phyloP scores from a whole-genome alignment of 2,329 filamentous ascomycete species.

The Venturia asperata region DNA sequence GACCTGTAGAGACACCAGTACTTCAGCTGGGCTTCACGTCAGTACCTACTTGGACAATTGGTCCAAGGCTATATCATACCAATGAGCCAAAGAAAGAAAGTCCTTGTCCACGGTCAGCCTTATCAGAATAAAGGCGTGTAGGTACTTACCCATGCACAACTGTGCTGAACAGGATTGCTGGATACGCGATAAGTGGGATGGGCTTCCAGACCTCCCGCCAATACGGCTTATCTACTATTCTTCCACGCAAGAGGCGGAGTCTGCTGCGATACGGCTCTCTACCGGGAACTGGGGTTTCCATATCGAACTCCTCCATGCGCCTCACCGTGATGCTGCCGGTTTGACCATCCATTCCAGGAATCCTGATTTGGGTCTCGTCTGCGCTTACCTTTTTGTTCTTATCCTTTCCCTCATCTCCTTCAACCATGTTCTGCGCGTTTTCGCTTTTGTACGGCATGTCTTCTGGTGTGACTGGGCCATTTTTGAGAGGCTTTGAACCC shows the following conservation, averaged over 20 bases:
- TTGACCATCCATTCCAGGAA: not conserved
- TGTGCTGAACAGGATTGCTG: conserved; percentile 9
- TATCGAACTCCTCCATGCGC: not conserved
- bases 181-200: conserved; percentile 6
- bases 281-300: not conserved
- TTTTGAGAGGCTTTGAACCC: not conserved
- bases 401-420: conserved; percentile 23
- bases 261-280: conserved; percentile 23
- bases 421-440: conserved; percentile 23
- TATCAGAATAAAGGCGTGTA: not conserved
- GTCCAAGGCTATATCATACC: conserved; percentile 28
- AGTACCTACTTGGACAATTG: conserved; percentile 21
- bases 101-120: not conserved
- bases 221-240: conserved; percentile 27
- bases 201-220: conserved; percentile 33
- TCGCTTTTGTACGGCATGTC: conserved; percentile 25
- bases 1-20: conserved; percentile 65
- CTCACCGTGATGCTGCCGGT: not conserved
- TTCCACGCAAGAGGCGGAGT: conserved; percentile 29
- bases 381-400: not conserved
- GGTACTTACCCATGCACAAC: conserved; percentile 22
- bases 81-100: conserved; percentile 35
- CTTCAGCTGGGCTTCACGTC: not conserved
- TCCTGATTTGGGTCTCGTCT: not conserved
- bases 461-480: conserved; percentile 22